phyloP scores from a whole-genome alignment of 495 filamentous ascomycete genomes.

The Evernia prunastri region DNA sequence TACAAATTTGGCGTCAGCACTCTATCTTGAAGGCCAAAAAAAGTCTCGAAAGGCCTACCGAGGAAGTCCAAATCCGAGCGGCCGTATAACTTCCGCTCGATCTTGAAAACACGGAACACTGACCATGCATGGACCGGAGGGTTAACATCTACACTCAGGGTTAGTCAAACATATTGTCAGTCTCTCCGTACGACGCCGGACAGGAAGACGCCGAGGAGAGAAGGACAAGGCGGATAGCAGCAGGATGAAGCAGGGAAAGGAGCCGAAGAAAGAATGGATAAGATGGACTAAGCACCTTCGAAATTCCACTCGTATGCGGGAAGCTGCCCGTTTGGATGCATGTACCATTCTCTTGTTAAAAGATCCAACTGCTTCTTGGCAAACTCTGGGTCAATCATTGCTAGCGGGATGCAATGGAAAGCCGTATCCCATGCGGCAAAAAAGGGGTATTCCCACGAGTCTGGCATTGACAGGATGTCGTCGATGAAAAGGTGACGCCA shows the following conservation, averaged over 20 bases:
- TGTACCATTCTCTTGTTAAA: constrained; percentile 96
- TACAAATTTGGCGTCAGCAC: not conserved
- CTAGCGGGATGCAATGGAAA: constrained; percentile 90
- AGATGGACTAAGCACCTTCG: constrained; percentile 41
- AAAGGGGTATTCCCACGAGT: constrained; percentile 98
- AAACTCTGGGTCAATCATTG: constrained; percentile 96
- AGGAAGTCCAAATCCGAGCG: constrained; percentile 91
- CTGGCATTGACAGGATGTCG: constrained; percentile 93
- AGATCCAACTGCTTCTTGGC: constrained; percentile 96
- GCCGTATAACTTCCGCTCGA: constrained; percentile 94
- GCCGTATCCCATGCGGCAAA: constrained; percentile 97
- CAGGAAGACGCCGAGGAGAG: too few relatives aligned
- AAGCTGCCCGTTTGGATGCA: constrained; percentile 95
- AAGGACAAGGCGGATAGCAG: not conserved
- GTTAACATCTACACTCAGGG: constrained; percentile 59
- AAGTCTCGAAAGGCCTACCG: not conserved
- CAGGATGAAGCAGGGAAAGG: not conserved
- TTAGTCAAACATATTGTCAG: not conserved
- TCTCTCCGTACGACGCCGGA: not conserved
- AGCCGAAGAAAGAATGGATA: not conserved
- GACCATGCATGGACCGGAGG: constrained; percentile 96
- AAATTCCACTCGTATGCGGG: constrained; percentile 97
- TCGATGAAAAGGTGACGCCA: constrained; percentile 94
- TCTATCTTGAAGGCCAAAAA: not conserved
- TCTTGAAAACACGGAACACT: constrained; percentile 91